Evolutionary conservation across 805 yeast genomes (phyloP).

Genomic region (Wickerhamomyces alni): DNA sequence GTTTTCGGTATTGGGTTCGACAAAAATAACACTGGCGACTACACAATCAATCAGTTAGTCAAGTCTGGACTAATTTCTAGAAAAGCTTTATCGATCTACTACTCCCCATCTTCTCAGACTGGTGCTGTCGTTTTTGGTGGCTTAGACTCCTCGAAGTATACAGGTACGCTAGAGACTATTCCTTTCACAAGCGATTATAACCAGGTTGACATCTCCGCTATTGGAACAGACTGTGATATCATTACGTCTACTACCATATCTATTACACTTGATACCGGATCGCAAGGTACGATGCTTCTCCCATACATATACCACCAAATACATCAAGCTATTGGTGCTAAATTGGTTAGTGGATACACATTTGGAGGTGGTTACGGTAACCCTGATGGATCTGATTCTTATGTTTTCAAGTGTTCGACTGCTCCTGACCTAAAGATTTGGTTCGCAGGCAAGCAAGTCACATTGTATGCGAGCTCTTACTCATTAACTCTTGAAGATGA

Average conservation of each 20-base stretch:
- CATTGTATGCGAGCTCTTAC: slow-evolving; percentile 7
- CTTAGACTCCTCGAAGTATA: slow-evolving; percentile 11
- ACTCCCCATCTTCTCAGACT: background rate
- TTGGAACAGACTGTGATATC: slow-evolving; percentile 13
- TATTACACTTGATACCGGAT: slow-evolving; percentile 14
- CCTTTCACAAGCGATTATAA: slow-evolving; percentile 3
- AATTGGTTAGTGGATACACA: background rate
- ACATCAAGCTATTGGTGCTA: slow-evolving; percentile 14
- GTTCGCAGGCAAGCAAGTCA: slow-evolving; percentile 13
- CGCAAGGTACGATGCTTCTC: slow-evolving; percentile 7
- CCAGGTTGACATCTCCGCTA: slow-evolving; percentile 6
- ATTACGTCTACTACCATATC: slow-evolving; percentile 1
- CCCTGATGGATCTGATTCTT: slow-evolving; percentile 29
- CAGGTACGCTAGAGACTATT: slow-evolving; percentile 10
- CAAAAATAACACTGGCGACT: background rate
- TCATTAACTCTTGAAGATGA: slow-evolving; percentile 6
- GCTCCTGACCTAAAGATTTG: slow-evolving; percentile 10
- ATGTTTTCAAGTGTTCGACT: slow-evolving; percentile 22
- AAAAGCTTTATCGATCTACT: slow-evolving; percentile 8
- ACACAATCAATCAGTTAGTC: slow-evolving; percentile 3
- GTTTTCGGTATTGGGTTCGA: slow-evolving; percentile 11
- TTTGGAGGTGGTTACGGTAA: slow-evolving; percentile 21
- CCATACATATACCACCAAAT: slow-evolving; percentile 7
- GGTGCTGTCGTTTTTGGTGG: slow-evolving; percentile 21
- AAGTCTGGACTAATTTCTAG: slow-evolving; percentile 4